Conservation (phyloP, 2,329 filamentous ascomycete genomes). For the Cladosporium sp. region DNA sequence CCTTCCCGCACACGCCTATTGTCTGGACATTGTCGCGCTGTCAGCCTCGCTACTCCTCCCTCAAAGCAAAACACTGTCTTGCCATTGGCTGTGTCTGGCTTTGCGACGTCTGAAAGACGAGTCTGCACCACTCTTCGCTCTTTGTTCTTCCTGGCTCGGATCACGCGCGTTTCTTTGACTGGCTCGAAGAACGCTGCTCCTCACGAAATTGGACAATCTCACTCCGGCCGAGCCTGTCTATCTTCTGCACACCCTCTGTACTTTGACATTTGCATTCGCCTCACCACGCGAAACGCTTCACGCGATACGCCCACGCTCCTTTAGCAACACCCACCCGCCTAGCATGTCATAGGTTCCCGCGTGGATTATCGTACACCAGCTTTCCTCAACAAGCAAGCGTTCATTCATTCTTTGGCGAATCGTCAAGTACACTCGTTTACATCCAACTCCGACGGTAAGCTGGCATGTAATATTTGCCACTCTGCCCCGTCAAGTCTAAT, state of each 20-base stretch:
- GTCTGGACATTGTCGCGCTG: constrained; percentile 21
- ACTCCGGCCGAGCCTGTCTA: constrained; percentile 8
- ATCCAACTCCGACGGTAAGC: constrained; percentile 39
- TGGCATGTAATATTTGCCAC: constrained; percentile 20
- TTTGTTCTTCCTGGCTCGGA: constrained; percentile 19
- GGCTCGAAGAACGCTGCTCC: constrained; percentile 15
- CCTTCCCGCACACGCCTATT: constrained; percentile 19
- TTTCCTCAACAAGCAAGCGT: constrained; percentile 27
- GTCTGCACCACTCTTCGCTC: constrained; percentile 11
- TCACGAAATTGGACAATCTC: constrained; percentile 20
- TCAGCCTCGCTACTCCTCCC: constrained; percentile 20
- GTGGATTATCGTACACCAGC: constrained; percentile 18
- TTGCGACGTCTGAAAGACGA: constrained; percentile 20
- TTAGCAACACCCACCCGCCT: constrained; percentile 25
- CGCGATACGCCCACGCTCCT: constrained; percentile 33
- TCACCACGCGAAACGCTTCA: constrained; percentile 27
- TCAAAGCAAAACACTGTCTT: constrained; percentile 16
- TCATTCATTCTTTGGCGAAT: constrained; percentile 30
- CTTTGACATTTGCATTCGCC: constrained; percentile 14
- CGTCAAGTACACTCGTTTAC: constrained; percentile 57
- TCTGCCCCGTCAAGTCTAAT: constrained; percentile 17
- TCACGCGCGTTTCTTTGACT: constrained; percentile 22
- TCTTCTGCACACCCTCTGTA: constrained; percentile 14
- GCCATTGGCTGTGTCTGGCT: constrained; percentile 12
- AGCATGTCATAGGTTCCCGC: constrained; percentile 31